Conservation (phyloP, 805 yeast genomes). For the Yarrowia sp. region DNA sequence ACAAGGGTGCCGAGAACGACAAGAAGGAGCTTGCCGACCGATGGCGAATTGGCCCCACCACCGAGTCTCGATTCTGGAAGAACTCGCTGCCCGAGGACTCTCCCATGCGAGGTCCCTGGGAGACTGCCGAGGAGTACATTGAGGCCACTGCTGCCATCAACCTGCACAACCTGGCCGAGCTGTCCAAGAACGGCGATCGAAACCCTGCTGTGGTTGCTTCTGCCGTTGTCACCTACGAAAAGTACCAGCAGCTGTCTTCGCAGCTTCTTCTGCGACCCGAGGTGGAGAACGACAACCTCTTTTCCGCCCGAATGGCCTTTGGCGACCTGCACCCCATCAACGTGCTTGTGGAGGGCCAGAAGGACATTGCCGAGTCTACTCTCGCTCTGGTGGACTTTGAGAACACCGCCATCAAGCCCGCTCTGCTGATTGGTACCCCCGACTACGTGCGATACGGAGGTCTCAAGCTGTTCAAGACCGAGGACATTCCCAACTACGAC, state of each 20-base stretch:
- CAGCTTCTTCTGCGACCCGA: constrained; percentile 51
- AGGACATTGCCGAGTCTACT: constrained; percentile 33
- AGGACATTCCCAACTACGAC: constrained; percentile 70
- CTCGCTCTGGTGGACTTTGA: constrained; percentile 75
- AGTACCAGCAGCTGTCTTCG: constrained; percentile 55
- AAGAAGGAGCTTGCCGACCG: constrained; percentile 50
- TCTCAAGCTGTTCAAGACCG: constrained; percentile 73
- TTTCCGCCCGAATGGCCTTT: constrained; percentile 67
- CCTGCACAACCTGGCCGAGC: constrained; percentile 53
- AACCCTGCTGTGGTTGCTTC: constrained; percentile 39
- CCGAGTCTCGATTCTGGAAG: constrained; percentile 75
- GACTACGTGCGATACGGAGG: constrained; percentile 83
- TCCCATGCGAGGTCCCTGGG: constrained; percentile 74
- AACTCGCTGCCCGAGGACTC: constrained; percentile 51
- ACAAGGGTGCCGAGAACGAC: constrained; percentile 57
- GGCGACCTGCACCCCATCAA: constrained; percentile 94
- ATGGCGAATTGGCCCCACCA: constrained; percentile 90
- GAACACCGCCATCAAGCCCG: constrained; percentile 75
- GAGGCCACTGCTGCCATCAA: constrained; percentile 63
- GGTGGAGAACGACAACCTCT: constrained; percentile 47
- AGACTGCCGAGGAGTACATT: constrained; percentile 60
- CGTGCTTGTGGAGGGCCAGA: constrained; percentile 51
- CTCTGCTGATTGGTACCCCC: constrained; percentile 73
- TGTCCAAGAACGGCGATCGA: constrained; percentile 53
- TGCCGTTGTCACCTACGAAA: constrained; percentile 59